Evolutionary conservation across 495 filamentous ascomycete genomes (phyloP).

Genomic region (Talaromyces nanjingensis): DNA sequence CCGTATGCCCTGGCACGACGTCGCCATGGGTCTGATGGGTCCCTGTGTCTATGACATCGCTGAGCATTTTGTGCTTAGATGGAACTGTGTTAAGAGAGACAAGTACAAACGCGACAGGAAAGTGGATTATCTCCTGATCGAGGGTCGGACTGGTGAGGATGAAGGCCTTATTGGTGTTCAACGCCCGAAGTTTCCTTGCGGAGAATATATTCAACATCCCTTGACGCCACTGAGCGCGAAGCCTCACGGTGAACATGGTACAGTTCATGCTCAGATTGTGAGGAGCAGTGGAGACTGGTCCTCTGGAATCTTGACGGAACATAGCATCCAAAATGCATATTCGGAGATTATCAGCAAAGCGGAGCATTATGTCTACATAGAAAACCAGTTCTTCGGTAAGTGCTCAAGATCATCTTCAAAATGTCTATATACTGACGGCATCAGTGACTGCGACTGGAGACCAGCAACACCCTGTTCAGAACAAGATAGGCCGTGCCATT

Average conservation of each 20-base stretch:
- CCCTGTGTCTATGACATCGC: slow-evolving; percentile 91
- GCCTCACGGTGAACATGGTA: slow-evolving; percentile 55
- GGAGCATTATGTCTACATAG: slow-evolving; percentile 90
- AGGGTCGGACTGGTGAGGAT: slow-evolving; percentile 70
- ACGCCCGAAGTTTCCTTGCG: slow-evolving; percentile 75
- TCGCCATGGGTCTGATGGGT: slow-evolving; percentile 81
- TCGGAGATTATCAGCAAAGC: slow-evolving; percentile 76
- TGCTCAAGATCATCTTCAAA: slow-evolving; percentile 4
- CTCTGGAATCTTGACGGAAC: slow-evolving; percentile 83
- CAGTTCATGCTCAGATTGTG: slow-evolving; percentile 74
- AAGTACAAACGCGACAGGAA: slow-evolving; percentile 84
- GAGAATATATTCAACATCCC: slow-evolving; percentile 80
- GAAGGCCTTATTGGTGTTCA: slow-evolving; percentile 85
- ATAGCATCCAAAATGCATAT: slow-evolving; percentile 91
- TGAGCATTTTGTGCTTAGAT: slow-evolving; percentile 89
- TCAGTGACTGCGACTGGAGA: slow-evolving; percentile 83
- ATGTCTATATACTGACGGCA: background rate
- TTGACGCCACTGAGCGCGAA: slow-evolving; percentile 51
- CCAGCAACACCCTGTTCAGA: slow-evolving; percentile 76
- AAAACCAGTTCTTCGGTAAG: slow-evolving; percentile 91
- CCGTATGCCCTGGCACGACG: slow-evolving; percentile 97
- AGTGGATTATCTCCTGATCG: slow-evolving; percentile 77
- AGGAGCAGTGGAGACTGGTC: slow-evolving; percentile 90
- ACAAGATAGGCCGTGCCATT: slow-evolving; percentile 78
- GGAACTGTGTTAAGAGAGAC: slow-evolving; percentile 96